phyloP scores from a whole-genome alignment of 2,329 filamentous ascomycete species.

The Leptodontidium sp. region DNA sequence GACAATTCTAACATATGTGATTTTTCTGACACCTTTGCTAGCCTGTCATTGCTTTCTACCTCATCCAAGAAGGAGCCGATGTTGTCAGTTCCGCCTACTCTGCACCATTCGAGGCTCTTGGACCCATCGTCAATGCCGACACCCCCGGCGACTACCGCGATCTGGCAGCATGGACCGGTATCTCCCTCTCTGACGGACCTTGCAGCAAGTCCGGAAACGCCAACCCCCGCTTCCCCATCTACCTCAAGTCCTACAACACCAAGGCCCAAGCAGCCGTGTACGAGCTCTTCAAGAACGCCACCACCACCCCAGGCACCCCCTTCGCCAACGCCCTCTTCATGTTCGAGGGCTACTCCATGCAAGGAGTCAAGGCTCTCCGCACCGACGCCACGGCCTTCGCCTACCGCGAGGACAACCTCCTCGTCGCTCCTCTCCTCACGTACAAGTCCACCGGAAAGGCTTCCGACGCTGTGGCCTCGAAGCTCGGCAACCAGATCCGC shows the following conservation, averaged over 20 bases:
- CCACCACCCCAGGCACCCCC: slow-evolving; percentile 40
- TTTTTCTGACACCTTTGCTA: too few relatives aligned
- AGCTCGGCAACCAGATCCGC: too few relatives aligned
- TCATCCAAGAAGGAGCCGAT: too few relatives aligned
- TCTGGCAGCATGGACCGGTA: too few relatives aligned
- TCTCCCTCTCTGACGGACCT: slow-evolving; percentile 47
- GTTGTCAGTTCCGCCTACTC: too few relatives aligned
- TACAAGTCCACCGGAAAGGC: slow-evolving; percentile 31
- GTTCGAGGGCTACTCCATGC: slow-evolving; percentile 62
- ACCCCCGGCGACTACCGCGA: too few relatives aligned
- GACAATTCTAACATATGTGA: too few relatives aligned
- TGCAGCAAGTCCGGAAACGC: slow-evolving; percentile 41
- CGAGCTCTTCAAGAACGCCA: slow-evolving; percentile 45
- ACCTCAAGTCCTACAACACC: slow-evolving; percentile 36
- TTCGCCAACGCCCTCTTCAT: slow-evolving; percentile 58
- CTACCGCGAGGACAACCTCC: slow-evolving; percentile 55
- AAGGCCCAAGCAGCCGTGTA: slow-evolving; percentile 38
- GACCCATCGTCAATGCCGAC: too few relatives aligned
- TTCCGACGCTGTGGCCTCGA: too few relatives aligned
- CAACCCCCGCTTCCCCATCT: slow-evolving; percentile 39
- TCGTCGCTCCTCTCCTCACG: slow-evolving; percentile 50
- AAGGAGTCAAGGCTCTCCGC: slow-evolving; percentile 53
- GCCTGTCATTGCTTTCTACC: too few relatives aligned
- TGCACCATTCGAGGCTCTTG: too few relatives aligned
- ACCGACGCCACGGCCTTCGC: slow-evolving; percentile 54